Percentiles rank a stretch among this genome's conserved stretches.
Evolutionary conservation across 495 filamentous ascomycete genomes (phyloP).

Genomic region (Hypoxylon lienhwacheense): DNA sequence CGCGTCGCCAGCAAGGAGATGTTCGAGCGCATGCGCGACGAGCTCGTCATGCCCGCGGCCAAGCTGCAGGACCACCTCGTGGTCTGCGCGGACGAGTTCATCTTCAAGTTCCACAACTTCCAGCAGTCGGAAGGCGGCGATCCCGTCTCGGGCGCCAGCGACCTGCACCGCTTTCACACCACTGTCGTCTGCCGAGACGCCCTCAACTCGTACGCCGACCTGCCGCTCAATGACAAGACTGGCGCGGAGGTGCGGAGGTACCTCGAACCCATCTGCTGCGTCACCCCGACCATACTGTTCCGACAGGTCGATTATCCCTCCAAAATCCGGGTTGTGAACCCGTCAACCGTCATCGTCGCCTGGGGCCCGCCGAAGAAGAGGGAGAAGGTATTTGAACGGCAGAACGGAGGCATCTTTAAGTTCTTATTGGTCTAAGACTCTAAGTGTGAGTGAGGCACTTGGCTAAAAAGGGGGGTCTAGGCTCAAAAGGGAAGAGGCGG

Average conservation of each 20-base stretch:
- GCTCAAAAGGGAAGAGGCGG: too few relatives aligned
- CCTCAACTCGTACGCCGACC: background rate
- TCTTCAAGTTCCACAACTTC: background rate
- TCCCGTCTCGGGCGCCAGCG: too few relatives aligned
- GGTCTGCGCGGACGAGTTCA: background rate
- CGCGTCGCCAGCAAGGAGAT: background rate
- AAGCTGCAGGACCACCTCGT: background rate
- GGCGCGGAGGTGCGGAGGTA: background rate
- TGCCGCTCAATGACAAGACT: background rate
- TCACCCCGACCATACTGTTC: background rate
- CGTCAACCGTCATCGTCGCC: background rate
- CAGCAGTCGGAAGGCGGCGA: background rate
- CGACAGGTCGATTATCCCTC: background rate
- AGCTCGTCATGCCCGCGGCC: background rate
- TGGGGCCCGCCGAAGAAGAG: background rate
- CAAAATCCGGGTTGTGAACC: background rate
- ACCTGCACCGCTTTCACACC: background rate
- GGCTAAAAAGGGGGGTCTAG: too few relatives aligned
- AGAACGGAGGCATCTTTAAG: background rate
- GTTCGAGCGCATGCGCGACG: background rate
- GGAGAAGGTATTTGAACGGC: background rate
- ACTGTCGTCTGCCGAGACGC: background rate
- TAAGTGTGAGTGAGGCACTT: too few relatives aligned
- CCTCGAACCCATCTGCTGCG: background rate
- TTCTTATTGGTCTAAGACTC: background rate